Evolutionary conservation across 1,284 basidiomycete genomes (phyloP).

Genomic region (Ceratobasidium theobromae): DNA sequence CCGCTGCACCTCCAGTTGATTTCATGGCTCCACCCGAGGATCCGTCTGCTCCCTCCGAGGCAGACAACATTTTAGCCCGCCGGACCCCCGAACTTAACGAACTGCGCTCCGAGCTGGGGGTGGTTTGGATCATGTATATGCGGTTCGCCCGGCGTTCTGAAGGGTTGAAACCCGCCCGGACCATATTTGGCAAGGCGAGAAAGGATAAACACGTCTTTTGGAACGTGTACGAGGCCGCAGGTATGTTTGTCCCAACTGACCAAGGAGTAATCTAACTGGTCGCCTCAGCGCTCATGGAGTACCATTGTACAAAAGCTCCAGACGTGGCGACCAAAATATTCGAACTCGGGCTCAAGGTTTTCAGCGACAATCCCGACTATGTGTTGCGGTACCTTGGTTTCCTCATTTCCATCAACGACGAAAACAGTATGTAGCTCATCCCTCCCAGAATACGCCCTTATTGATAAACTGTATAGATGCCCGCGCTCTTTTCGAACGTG

Average conservation of each 20-base stretch:
- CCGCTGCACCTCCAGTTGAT: conserved; percentile 22
- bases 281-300: conserved; percentile 84
- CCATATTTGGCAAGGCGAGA: conserved; percentile 81
- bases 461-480: conserved; percentile 64
- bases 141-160: conserved; percentile 85
- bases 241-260: conserved; percentile 49
- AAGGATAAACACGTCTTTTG: conserved; percentile 85
- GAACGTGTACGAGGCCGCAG: conserved; percentile 92
- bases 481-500: conserved; percentile 90
- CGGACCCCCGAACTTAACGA: conserved; percentile 51
- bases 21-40: conserved; percentile 29
- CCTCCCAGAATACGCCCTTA: conserved; percentile 1
- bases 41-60: conserved; percentile 35
- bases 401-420: conserved; percentile 92
- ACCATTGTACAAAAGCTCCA: conserved; percentile 87
- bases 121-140: conserved; percentile 84
- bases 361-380: conserved; percentile 81
- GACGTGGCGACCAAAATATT: conserved; percentile 89
- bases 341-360: conserved; percentile 88
- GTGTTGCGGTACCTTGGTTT: conserved; percentile 90
- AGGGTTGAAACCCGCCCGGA: conserved; percentile 75
- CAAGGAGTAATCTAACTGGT: not conserved
- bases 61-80: conserved; percentile 42
- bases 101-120: conserved; percentile 49
- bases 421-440: conserved; percentile 68